Base-by-base conservation (phyloP, 306 rosid species). In the Gynostemma pentaphyllum region DNA sequence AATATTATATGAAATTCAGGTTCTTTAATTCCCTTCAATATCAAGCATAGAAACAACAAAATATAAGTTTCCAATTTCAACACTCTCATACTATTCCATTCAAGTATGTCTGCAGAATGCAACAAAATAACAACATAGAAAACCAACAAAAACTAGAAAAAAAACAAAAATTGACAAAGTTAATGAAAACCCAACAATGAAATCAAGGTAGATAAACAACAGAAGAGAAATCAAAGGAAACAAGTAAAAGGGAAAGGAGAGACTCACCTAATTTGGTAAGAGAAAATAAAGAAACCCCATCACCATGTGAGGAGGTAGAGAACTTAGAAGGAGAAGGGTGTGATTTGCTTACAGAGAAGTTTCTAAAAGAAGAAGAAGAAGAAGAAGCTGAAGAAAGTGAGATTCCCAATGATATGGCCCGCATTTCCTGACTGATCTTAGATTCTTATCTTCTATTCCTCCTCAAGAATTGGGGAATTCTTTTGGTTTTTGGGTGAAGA, bases 371-470 rank as follows among this genome's bases (percentile, higher is more conserved):
- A 18, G 83, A 75, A 45, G 73, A 24, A 23, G 68, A 19, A 78
- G 81, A 79, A 78, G 81, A 78, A 64, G 83, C 53, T 69, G 85
- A 67, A 65, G 88, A 75, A 26, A 73, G 67, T 62, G 92, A 79
- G 47, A 80, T 76, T 70, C 94, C 94, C 62, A 92, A 70, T 48
- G 95, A 76, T 32, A 92, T 59, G 46, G 96, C 80, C 94, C 83
- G 80, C 96, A 88, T 92, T 67, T 83, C 80, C 74, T 36, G 77
- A 78, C 79, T 62, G 69, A 63, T 62, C 45, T 22, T 7, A 68
- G 51, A 47, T 59, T 70, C 22, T 28, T 34, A 22, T 56, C 14
- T 49, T 39, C 63, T 28, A 41, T n/a, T 66, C 67, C n/a, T 32
- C 50, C 75, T 45, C 45, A 44, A 39, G 46, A 74, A 49, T 56